phyloP scores from a whole-genome alignment of 108 stramenopile species.

The Chaetoceros muelleri region DNA sequence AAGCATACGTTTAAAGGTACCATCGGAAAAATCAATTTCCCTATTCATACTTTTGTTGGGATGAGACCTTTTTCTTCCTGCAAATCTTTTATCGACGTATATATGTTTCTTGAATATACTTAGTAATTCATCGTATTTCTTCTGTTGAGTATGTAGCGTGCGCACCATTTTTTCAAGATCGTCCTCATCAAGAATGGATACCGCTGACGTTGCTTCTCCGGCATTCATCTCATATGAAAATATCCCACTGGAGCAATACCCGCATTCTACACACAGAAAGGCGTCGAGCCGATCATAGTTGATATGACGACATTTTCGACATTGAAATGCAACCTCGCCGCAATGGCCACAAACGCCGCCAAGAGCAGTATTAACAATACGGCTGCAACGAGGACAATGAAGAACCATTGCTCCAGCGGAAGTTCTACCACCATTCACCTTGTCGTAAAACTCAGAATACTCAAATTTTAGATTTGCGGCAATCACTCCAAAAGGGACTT shows the following conservation, averaged over 20 bases:
- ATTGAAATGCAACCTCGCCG: conserved; percentile 94
- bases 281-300: conserved; percentile 92
- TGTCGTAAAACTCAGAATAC: conserved; percentile 75
- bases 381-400: conserved; percentile 86
- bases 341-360: conserved; percentile 88
- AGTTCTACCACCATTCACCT: conserved; percentile 33
- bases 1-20: conserved; percentile 8
- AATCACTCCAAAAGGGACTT: conserved; percentile 40
- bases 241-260: conserved; percentile 80
- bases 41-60: background rate
- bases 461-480: conserved; percentile 70
- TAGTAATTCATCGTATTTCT: conserved; percentile 11
- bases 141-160: conserved; percentile 14
- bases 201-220: conserved; percentile 68
- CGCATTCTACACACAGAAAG: conserved; percentile 95
- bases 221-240: conserved; percentile 59
- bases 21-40: conserved; percentile 2
- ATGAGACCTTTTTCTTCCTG: background rate
- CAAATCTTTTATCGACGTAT: background rate
- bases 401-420: conserved; percentile 43
- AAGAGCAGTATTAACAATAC: conserved; percentile 89
- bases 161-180: conserved; percentile 21
- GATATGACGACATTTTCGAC: conserved; percentile 89
- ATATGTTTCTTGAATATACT: conserved; percentile 7
- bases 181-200: conserved; percentile 57